Evolutionary conservation across 306 rosid species (phyloP).

Genomic region (Malus orientalis): DNA sequence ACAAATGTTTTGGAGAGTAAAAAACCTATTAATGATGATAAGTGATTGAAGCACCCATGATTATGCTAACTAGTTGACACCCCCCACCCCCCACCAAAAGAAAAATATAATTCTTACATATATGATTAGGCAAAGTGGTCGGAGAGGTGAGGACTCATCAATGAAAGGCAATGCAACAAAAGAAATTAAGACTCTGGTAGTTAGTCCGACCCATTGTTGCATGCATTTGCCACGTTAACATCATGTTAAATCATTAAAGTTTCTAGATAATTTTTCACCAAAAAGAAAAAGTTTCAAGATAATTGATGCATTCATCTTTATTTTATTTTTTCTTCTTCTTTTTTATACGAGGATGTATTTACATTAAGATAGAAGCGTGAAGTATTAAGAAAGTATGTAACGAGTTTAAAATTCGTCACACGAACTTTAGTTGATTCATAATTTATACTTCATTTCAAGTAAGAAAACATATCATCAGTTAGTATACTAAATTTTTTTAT

Average conservation of each 20-base stretch:
- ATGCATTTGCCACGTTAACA: not conserved
- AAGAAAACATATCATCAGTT: too few relatives aligned
- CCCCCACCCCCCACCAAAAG: too few relatives aligned
- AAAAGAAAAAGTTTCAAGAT: not conserved
- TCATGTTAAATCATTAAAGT: not conserved
- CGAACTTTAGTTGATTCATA: too few relatives aligned
- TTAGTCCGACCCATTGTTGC: not conserved
- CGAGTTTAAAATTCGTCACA: too few relatives aligned
- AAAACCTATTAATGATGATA: not conserved
- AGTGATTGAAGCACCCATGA: constrained; percentile 11
- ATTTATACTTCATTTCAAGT: too few relatives aligned
- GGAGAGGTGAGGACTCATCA: not conserved
- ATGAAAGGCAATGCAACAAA: not conserved
- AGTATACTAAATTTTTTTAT: too few relatives aligned
- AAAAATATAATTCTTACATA: not conserved
- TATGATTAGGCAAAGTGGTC: not conserved
- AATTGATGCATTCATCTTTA: not conserved
- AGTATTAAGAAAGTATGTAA: too few relatives aligned
- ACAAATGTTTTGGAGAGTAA: not conserved
- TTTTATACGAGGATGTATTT: too few relatives aligned
- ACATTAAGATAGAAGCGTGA: too few relatives aligned
- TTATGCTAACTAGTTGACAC: constrained; percentile 5
- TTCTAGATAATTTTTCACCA: too few relatives aligned
- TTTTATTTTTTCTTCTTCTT: not conserved
- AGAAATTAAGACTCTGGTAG: not conserved